Base-by-base conservation (phyloP, 352 stramenopile species). In the Globisporangium recalcitrans region DNA sequence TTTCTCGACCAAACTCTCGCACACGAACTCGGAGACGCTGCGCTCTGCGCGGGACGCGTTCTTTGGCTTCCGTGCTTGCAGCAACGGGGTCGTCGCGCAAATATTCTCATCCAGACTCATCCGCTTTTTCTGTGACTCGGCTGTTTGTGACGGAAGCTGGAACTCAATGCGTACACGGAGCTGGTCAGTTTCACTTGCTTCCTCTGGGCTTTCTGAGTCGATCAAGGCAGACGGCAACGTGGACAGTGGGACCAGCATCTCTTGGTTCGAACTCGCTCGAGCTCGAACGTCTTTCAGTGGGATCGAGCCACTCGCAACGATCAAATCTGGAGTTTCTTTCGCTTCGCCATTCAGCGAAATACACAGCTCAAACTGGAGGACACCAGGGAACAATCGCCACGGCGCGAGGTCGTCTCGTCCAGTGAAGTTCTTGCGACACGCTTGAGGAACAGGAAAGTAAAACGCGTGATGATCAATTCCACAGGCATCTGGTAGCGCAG, bases 381-480 rank as follows among this genome's bases (percentile, higher is more conserved):
- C 44, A 10, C 85, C 85, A 31, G 85, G 85, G 60, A 91, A 91
- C 27, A 78, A 67, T 34, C 77, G 78, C 85, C 85, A 95, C 10
- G 83, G 77, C 19, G 85, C 85, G 21, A 95, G 68, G 69, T 92
- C 81, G 36, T 88, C 74, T 42, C 82, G 81, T 3, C 84, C 81
- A 16, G 82, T 83, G 55, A 88, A 91, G 62, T 87, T 91, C 66
- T 89, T 90, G 14, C 82, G 77, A 48, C 71, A 79, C 6, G 83
- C 79, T 69, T 93, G 85, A 6, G 83, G 83, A 16, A 95, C 72
- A 19, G 83, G 85, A 55, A 92, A 95, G 44, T 87, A 92, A 58
- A 80, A 88, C n/a, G 85, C 81, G 49, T 95, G 82, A 40, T 92
- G 82, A 68, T 95, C 85, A 16, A 94, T 67, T 19, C 83, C 85